phyloP scores from a whole-genome alignment of 225 moss, liverwort and hornwort species.

The Climacium dendroides region DNA sequence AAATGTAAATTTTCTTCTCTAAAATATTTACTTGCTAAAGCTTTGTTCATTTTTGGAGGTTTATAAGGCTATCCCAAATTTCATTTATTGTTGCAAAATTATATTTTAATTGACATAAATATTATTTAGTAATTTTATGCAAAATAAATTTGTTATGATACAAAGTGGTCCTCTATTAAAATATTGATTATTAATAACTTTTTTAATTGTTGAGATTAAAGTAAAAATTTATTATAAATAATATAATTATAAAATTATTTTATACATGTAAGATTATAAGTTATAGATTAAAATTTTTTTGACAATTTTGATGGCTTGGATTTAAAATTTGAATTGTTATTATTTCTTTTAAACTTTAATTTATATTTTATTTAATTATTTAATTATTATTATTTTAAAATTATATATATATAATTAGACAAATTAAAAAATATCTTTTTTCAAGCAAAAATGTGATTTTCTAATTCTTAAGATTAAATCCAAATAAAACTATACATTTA shows the following conservation, averaged over 20 bases:
- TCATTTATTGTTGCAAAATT: neutral
- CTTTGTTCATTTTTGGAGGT: neutral
- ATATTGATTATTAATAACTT: neutral
- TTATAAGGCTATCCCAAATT: neutral
- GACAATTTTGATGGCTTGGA: neutral
- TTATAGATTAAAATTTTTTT: too few species aligned
- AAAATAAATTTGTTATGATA: neutral
- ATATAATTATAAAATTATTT: neutral
- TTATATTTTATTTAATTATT: neutral
- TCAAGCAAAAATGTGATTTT: neutral
- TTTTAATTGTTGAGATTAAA: neutral
- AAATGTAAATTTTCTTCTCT: neutral
- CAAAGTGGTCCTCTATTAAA: neutral
- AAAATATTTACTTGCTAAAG: neutral
- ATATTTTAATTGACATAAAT: fast-evolving
- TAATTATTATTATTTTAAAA: too few species aligned
- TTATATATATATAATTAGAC: too few species aligned
- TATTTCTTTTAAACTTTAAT: neutral
- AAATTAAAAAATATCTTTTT: fast-evolving
- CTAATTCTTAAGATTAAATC: fast-evolving
- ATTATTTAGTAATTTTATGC: neutral
- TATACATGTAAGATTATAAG: too few species aligned
- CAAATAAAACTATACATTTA: too few species aligned
- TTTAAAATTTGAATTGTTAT: neutral
- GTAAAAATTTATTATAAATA: neutral